phyloP scores from a whole-genome alignment of 805 yeast species.

The Tetrapisispora namnaoensis region DNA sequence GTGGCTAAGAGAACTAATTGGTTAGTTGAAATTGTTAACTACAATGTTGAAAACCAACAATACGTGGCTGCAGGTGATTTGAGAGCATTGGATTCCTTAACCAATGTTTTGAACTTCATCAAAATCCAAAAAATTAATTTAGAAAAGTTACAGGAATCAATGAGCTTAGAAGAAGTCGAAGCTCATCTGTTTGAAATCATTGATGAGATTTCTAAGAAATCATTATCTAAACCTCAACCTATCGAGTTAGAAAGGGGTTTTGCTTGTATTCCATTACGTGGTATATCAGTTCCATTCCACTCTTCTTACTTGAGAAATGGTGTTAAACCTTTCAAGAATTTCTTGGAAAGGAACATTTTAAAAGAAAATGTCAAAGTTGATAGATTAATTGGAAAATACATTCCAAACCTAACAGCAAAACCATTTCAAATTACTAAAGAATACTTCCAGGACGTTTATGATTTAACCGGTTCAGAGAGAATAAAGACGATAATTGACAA shows the following conservation, averaged over 20 bases:
- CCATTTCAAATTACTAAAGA: constrained; percentile 95
- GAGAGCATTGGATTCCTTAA: constrained; percentile 85
- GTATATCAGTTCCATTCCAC: constrained; percentile 99
- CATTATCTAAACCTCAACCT: constrained; percentile 88
- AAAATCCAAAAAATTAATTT: constrained; percentile 92
- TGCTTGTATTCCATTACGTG: constrained; percentile 96
- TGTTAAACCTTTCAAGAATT: constrained; percentile 97
- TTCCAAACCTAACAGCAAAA: constrained; percentile 97
- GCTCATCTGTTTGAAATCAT: constrained; percentile 84
- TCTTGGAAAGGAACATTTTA: constrained; percentile 90
- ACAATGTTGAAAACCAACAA: constrained; percentile 96
- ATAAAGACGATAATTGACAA: constrained; percentile 83
- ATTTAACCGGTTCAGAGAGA: constrained; percentile 83
- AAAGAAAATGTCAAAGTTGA: constrained; percentile 92
- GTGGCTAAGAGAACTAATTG: constrained; percentile 77
- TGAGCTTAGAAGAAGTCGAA: constrained; percentile 81
- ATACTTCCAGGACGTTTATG: constrained; percentile 92
- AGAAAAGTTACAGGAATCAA: constrained; percentile 69
- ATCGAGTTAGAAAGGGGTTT: constrained; percentile 95
- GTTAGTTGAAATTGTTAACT: constrained; percentile 96
- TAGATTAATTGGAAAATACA: constrained; percentile 86
- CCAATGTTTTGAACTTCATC: constrained; percentile 86
- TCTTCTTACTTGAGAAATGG: constrained; percentile 97
- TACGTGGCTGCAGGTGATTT: constrained; percentile 98
- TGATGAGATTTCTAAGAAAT: constrained; percentile 71